Conservation (phyloP, 2,329 filamentous ascomycete species). For the Fusarium pseudonygamai region DNA sequence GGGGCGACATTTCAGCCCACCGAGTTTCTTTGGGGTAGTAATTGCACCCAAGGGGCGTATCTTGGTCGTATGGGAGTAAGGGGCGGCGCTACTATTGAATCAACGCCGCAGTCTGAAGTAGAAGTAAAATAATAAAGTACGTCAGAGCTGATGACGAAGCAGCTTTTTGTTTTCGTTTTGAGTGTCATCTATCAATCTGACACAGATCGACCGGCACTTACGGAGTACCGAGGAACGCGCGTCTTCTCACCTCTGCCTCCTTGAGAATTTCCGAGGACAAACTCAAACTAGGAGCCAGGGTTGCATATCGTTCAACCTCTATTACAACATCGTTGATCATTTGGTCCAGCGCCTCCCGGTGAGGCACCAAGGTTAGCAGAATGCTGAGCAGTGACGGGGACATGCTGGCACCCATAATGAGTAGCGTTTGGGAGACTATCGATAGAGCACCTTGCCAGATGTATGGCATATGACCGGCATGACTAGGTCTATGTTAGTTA, state of each 20-base stretch:
- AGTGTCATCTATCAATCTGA: not conserved
- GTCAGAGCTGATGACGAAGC: not conserved
- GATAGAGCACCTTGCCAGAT: conserved; percentile 86
- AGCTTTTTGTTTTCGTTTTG: not conserved
- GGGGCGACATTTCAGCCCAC: conserved; percentile 7
- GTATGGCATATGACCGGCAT: conserved; percentile 85
- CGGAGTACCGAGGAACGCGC: conserved; percentile 65
- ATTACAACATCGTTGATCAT: conserved; percentile 82
- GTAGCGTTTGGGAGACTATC: conserved; percentile 81
- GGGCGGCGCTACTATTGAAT: not conserved
- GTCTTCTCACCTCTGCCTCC: conserved; percentile 78
- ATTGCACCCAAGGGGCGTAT: not conserved
- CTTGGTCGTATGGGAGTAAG: not conserved
- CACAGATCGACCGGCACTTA: conserved; percentile 3
- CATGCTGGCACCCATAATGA: conserved; percentile 88
- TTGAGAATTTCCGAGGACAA: conserved; percentile 83
- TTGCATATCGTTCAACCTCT: conserved; percentile 78
- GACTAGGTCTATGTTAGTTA: conserved; percentile 55
- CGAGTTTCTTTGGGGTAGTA: conserved; percentile 1
- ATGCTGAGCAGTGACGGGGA: conserved; percentile 76
- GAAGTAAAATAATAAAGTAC: not conserved
- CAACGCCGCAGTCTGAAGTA: not conserved
- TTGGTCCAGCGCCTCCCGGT: conserved; percentile 71
- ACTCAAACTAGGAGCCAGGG: conserved; percentile 78
- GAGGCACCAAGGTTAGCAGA: conserved; percentile 65